Conservation (phyloP, 1,284 basidiomycete species). For the Athelia sp. region DNA sequence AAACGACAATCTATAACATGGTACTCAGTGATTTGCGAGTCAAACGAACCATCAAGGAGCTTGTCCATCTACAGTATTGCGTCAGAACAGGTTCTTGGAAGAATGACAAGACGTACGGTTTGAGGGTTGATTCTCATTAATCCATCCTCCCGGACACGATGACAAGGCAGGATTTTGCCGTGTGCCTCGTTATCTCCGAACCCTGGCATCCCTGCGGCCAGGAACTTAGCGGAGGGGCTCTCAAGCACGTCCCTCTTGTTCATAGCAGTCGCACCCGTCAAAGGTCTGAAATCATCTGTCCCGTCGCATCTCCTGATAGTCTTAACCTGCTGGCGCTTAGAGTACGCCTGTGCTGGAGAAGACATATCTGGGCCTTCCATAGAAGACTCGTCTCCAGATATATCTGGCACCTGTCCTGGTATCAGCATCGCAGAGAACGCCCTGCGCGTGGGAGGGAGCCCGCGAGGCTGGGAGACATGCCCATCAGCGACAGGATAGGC, state of each 20-base stretch:
- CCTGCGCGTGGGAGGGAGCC: conserved; percentile 51
- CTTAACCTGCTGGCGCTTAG: conserved; percentile 66
- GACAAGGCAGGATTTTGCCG: conserved; percentile 93
- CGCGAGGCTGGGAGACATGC: conserved; percentile 13
- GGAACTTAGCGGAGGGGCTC: conserved; percentile 50
- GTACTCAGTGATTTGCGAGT: conserved; percentile 60
- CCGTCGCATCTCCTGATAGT: conserved; percentile 73
- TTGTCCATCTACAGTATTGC: conserved; percentile 54
- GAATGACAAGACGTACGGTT: conserved; percentile 53
- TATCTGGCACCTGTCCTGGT: conserved; percentile 36
- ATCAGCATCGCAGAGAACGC: conserved; percentile 72
- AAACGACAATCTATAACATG: conserved; percentile 96
- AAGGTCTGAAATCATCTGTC: conserved; percentile 69
- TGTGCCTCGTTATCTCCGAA: conserved; percentile 92
- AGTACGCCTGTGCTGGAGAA: conserved; percentile 73
- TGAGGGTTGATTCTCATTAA: conserved; percentile 83
- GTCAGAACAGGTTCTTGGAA: conserved; percentile 1
- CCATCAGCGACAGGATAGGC: conserved; percentile 33
- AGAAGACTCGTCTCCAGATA: conserved; percentile 53
- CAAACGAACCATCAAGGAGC: conserved; percentile 71
- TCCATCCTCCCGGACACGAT: conserved; percentile 90
- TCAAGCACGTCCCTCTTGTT: conserved; percentile 33
- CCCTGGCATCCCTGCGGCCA: conserved; percentile 60
- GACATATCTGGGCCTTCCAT: conserved; percentile 64
- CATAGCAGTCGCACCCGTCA: conserved; percentile 55